Evolutionary conservation across 331 rosid species (phyloP).

Genomic region (Arachis monticola): DNA sequence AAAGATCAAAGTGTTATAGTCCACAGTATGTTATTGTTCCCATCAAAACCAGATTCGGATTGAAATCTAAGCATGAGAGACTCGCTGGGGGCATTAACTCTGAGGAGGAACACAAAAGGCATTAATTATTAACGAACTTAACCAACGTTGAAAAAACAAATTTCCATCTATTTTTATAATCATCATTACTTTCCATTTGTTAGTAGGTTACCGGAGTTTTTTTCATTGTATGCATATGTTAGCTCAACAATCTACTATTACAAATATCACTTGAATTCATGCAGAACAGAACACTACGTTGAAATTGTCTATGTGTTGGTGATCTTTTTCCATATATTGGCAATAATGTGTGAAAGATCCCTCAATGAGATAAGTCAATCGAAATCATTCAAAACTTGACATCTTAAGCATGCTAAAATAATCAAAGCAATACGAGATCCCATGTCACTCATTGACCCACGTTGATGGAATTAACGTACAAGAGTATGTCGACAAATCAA

Average conservation of each 20-base stretch:
- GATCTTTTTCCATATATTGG: constrained; percentile 24
- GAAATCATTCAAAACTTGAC: constrained; percentile 1
- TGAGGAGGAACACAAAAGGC: neutral
- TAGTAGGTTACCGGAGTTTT: neutral
- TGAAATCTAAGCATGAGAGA: neutral
- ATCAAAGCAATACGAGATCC: constrained; percentile 1
- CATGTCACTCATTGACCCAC: constrained; percentile 25
- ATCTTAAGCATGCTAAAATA: constrained; percentile 28
- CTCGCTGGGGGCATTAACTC: neutral
- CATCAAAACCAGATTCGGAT: neutral
- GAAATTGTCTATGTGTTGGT: constrained; percentile 30
- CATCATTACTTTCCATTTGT: neutral
- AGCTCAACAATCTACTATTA: constrained; percentile 11
- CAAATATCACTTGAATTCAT: neutral
- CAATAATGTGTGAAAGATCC: constrained; percentile 11
- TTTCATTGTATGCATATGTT: neutral
- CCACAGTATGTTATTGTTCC: neutral
- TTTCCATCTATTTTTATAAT: no score
- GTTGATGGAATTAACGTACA: constrained; percentile 31
- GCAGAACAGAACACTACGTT: neutral
- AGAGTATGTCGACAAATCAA: constrained; percentile 32
- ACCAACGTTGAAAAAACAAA: neutral
- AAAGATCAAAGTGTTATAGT: neutral
- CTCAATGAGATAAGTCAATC: neutral
- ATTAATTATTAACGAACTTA: no score